phyloP scores from a whole-genome alignment of 495 filamentous ascomycete genomes.

The Annulohypoxylon bovei region DNA sequence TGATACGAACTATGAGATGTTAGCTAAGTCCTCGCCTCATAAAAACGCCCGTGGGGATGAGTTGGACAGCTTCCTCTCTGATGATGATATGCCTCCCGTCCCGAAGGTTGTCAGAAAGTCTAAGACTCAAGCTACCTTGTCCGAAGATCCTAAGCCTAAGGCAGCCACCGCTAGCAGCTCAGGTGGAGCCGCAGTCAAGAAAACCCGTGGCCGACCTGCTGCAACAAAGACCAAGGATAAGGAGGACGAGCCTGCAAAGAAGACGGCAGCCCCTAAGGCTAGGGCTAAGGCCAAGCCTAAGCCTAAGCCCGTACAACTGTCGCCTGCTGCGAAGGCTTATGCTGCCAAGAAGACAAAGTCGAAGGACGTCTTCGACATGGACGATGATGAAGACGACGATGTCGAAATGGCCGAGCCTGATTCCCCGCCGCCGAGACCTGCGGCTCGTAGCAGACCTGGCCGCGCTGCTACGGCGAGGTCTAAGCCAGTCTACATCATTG shows the following conservation, averaged over 20 bases:
- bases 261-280: constrained; percentile 29
- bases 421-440: constrained; percentile 54
- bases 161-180: constrained; percentile 41
- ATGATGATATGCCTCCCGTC: constrained; percentile 59
- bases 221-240: constrained; percentile 58
- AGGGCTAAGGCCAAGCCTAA: constrained; percentile 23
- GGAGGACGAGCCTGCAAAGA: constrained; percentile 49
- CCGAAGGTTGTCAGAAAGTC: constrained; percentile 53
- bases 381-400: constrained; percentile 57
- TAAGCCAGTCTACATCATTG: constrained; percentile 53
- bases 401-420: constrained; percentile 51
- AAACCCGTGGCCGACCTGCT: constrained; percentile 59
- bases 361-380: constrained; percentile 56
- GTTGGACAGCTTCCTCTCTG: constrained; percentile 69
- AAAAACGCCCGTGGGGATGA: constrained; percentile 66
- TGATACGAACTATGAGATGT: constrained; percentile 88
- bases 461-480: constrained; percentile 56
- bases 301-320: constrained; percentile 56
- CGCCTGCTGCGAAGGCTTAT: constrained; percentile 85
- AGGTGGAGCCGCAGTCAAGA: constrained; percentile 55
- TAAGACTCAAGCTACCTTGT: constrained; percentile 46
- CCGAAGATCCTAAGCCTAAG: constrained; percentile 53
- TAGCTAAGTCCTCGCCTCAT: constrained; percentile 67
- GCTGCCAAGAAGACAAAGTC: constrained; percentile 71
- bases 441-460: constrained; percentile 54